Percentiles rank a stretch among this genome's conserved stretches.
Conservation (phyloP, 2,329 filamentous ascomycete species). For the Sarocladium strictum region DNA sequence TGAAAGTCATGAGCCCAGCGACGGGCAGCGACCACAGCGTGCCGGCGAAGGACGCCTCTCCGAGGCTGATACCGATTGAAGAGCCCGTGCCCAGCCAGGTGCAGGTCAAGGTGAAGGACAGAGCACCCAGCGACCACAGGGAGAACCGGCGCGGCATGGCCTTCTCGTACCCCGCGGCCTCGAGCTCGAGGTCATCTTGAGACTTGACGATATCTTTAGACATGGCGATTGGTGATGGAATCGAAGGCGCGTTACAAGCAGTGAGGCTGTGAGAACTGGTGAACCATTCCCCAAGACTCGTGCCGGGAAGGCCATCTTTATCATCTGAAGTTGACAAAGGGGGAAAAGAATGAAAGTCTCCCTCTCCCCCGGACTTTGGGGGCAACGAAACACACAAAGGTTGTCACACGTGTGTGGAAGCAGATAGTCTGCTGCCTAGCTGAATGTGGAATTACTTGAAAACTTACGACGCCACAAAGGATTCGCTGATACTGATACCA, state of each 20-base stretch:
- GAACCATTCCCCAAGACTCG: not conserved
- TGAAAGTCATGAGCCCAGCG: slow-evolving; percentile 20
- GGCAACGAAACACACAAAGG: no score
- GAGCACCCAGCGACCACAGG: slow-evolving; percentile 18
- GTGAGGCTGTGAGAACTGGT: not conserved
- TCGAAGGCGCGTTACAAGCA: no score
- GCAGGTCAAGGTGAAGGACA: slow-evolving; percentile 24
- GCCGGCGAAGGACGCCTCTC: slow-evolving; percentile 19
- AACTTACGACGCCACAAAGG: no score
- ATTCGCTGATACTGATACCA: no score
- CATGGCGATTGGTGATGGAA: not conserved
- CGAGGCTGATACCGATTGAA: slow-evolving; percentile 21
- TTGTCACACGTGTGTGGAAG: no score
- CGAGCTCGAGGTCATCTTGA: slow-evolving; percentile 22
- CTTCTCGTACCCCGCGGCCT: slow-evolving; percentile 23
- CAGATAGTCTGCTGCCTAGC: no score
- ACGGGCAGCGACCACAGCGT: slow-evolving; percentile 21
- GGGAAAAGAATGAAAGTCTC: no score
- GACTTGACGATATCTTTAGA: not conserved
- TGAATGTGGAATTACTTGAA: no score
- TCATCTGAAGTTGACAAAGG: not conserved
- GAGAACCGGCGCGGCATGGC: slow-evolving; percentile 26
- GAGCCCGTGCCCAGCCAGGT: slow-evolving; percentile 25
- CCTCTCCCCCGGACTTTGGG: no score
- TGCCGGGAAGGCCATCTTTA: not conserved